A percentile compares a stretch with the other conserved stretches of the same genome.
Evolutionary conservation across 148 eudicot genomes (phyloP).

Genomic region (Spergularia bocconei): DNA sequence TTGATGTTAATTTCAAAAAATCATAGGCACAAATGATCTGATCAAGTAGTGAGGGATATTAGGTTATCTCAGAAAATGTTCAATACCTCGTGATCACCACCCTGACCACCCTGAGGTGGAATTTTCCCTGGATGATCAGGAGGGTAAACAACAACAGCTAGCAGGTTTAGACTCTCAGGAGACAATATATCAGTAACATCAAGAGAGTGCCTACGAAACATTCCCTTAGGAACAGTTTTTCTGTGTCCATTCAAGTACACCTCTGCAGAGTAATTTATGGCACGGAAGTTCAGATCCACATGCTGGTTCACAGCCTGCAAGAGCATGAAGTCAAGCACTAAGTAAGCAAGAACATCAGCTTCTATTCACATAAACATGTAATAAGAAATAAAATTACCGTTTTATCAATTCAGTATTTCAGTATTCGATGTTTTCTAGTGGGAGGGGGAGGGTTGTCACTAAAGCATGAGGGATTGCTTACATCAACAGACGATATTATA

Average conservation of each 20-base stretch:
- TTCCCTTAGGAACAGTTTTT: slow-evolving; percentile 77
- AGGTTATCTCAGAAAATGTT: background rate
- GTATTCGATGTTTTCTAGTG: background rate
- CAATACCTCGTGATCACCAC: slow-evolving; percentile 95
- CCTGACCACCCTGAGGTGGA: slow-evolving; percentile 89
- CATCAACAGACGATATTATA: background rate
- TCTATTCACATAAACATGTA: background rate
- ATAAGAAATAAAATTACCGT: background rate
- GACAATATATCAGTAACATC: slow-evolving; percentile 71
- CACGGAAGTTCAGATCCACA: slow-evolving; percentile 85
- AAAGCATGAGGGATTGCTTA: background rate
- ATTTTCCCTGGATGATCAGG: slow-evolving; percentile 97
- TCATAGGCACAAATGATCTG: background rate
- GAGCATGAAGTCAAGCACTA: slow-evolving; percentile 8
- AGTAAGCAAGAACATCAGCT: background rate
- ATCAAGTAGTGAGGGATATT: background rate
- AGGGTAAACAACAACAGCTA: slow-evolving; percentile 91
- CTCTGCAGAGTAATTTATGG: slow-evolving; percentile 86
- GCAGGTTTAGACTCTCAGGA: slow-evolving; percentile 71
- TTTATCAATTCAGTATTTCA: background rate
- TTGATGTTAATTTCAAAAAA: background rate
- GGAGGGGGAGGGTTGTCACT: background rate
- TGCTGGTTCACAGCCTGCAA: slow-evolving; percentile 70
- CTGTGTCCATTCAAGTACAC: slow-evolving; percentile 89
- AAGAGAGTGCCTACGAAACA: slow-evolving; percentile 91